Base-by-base conservation (phyloP, 176 grass and related monocot species). In the Sorghum bicolor region DNA sequence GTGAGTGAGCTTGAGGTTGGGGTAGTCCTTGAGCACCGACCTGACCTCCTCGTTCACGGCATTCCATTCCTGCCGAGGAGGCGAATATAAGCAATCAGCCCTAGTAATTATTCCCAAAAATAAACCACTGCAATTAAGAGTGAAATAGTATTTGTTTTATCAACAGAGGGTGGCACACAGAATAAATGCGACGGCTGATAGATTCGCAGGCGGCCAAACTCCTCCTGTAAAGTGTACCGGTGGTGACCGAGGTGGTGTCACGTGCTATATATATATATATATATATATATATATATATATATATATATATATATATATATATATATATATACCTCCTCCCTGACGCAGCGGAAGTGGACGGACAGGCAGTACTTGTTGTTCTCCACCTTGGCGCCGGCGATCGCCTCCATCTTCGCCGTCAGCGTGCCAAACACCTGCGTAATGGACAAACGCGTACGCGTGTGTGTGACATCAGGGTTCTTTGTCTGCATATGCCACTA, bases 321-420 rank as follows among this genome's bases (percentile, higher is more conserved):
- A n/a, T n/a, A n/a, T n/a, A n/a, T n/a, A n/a, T n/a, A n/a, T 73
- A 97, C 94, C 92, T 88, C 70, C 86, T 98, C 87, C 5, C 84
- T 68, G 43, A 98, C 95, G 45, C 89, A 90, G 61, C 92, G 93
- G 79, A 87, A 95, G 63, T 98, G 92, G 22, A 98, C 95, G 4
- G 95, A 95, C 26, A 93, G 86, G 76, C 92, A 98, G 28, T 90
- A 98, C 82, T 98, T 98, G 57, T 98, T 98, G 80, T 93, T 68
- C 87, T 98, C 95, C 68, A 98, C 88, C 79, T 0, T 88, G 2
- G 95, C 88, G 0, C 95, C 92, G 0, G 72, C 72, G 55, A 91
- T 95, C n/a, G 79, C 41, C 71, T 79, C 83, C 73, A 83, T 93
- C 86, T 82, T 93, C 25, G 57, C 85, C 45, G 79, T 82, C 76